Evolutionary conservation across 257 asterid species (phyloP).

Genomic region (Nicotiana undulata): DNA sequence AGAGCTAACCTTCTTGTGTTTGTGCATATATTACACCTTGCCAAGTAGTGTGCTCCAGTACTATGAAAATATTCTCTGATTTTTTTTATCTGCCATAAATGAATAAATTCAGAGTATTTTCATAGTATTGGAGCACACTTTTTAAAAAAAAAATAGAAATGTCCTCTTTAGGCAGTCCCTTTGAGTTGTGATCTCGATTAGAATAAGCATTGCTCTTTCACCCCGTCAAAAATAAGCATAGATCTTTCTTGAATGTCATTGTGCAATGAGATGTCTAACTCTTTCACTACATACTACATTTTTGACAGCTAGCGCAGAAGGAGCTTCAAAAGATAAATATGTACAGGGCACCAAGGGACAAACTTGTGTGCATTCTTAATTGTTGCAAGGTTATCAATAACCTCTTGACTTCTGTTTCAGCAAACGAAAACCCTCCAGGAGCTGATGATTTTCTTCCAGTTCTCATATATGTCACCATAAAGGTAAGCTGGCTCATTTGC

Average conservation of each 20-base stretch:
- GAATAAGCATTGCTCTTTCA: background rate
- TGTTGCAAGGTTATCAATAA: conserved; percentile 95
- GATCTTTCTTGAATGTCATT: background rate
- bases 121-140: background rate
- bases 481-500: conserved; percentile 41
- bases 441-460: conserved; percentile 98
- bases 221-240: conserved; percentile 1
- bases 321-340: conserved; percentile 96
- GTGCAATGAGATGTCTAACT: background rate
- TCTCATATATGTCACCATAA: conserved; percentile 82
- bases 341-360: conserved; percentile 98
- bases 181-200: conserved; percentile 2
- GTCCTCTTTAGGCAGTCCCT: background rate
- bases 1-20: background rate
- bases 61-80: too few relatives aligned
- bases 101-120: background rate
- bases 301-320: conserved; percentile 86
- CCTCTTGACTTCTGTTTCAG: conserved; percentile 63
- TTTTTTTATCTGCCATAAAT: too few relatives aligned
- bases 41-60: background rate
- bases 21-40: background rate
- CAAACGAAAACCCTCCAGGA: conserved; percentile 86
- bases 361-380: conserved; percentile 78
- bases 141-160: background rate
- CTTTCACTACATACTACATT: background rate